Evolutionary conservation across 1,284 basidiomycete genomes (phyloP).

Genomic region (Gastroboletus turbinatus): DNA sequence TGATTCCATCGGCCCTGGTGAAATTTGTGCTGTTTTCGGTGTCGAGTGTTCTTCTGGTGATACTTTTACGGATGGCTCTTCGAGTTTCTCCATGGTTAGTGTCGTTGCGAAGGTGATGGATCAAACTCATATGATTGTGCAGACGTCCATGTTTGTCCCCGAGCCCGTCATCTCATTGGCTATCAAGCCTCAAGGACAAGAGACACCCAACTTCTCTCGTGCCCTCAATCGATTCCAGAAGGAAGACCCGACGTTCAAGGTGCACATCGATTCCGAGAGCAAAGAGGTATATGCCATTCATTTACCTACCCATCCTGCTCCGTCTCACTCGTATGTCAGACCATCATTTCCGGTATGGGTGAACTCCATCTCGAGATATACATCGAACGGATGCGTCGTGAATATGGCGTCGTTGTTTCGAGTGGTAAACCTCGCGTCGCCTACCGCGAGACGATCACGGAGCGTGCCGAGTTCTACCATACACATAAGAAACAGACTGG

Average conservation of each 20-base stretch:
- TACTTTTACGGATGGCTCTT: constrained; percentile 93
- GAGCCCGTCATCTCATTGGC: constrained; percentile 98
- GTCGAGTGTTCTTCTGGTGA: constrained; percentile 99
- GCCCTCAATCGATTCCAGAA: constrained; percentile 98
- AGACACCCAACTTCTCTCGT: constrained; percentile 94
- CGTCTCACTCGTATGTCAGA: constrained; percentile 46
- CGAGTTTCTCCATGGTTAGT: constrained; percentile 84
- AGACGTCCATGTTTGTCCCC: constrained; percentile 99
- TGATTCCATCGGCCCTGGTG: constrained; percentile 92
- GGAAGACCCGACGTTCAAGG: constrained; percentile 98
- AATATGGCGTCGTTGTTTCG: constrained; percentile 93
- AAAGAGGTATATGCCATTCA: constrained; percentile 69
- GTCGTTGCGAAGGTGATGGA: background rate
- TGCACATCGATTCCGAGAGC: constrained; percentile 92
- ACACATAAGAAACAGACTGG: constrained; percentile 99
- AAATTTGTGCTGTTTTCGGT: constrained; percentile 99
- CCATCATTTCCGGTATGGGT: constrained; percentile 99
- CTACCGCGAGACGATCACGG: constrained; percentile 93
- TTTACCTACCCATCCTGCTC: background rate
- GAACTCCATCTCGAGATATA: constrained; percentile 99
- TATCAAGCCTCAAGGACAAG: constrained; percentile 88
- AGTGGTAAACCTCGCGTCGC: constrained; percentile 97
- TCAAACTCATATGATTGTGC: background rate
- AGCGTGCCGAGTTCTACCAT: constrained; percentile 82
- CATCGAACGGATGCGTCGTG: constrained; percentile 97